phyloP scores from a whole-genome alignment of 768 basidiomycete species.

The Lentinula detonsa region DNA sequence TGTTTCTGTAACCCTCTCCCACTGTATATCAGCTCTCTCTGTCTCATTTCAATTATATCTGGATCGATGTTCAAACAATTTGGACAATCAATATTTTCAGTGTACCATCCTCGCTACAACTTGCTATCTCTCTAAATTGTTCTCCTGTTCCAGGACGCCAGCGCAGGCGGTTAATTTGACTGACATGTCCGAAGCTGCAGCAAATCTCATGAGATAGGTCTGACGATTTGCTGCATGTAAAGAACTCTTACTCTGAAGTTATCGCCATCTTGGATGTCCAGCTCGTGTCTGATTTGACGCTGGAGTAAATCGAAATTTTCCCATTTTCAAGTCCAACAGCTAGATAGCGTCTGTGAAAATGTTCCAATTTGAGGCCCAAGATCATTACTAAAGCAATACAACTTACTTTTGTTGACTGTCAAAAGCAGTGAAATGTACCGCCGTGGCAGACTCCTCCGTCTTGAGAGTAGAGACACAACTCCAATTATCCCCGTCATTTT shows the following conservation, averaged over 20 bases:
- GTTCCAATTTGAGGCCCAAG: conserved; percentile 2
- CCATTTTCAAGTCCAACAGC: conserved; percentile 88
- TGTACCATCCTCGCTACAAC: conserved; percentile 91
- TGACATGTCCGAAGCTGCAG: conserved; percentile 64
- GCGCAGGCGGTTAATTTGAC: conserved; percentile 73
- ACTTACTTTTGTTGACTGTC: conserved; percentile 34
- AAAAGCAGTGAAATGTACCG: conserved; percentile 56
- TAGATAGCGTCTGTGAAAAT: conserved; percentile 40
- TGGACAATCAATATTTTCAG: conserved; percentile 70
- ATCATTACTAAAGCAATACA: neutral
- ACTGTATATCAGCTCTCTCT: conserved; percentile 60
- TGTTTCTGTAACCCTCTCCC: conserved; percentile 39
- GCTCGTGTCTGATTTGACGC: conserved; percentile 18
- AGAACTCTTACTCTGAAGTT: conserved; percentile 39
- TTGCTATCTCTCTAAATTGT: conserved; percentile 55
- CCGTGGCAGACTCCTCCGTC: conserved; percentile 73
- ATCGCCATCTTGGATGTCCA: conserved; percentile 47
- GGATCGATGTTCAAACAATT: conserved; percentile 38
- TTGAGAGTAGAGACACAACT: conserved; percentile 53
- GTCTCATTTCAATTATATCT: conserved; percentile 29
- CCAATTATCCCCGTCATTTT: conserved; percentile 44
- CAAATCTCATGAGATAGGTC: neutral
- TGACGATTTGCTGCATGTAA: neutral
- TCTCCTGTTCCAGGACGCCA: conserved; percentile 56
- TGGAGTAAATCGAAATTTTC: conserved; percentile 57